These are phyloP conservation scores for Scleroderma bovista DNA, from an alignment of 768 basidiomycete genomes.

Conservation along the genomic window DNA sequence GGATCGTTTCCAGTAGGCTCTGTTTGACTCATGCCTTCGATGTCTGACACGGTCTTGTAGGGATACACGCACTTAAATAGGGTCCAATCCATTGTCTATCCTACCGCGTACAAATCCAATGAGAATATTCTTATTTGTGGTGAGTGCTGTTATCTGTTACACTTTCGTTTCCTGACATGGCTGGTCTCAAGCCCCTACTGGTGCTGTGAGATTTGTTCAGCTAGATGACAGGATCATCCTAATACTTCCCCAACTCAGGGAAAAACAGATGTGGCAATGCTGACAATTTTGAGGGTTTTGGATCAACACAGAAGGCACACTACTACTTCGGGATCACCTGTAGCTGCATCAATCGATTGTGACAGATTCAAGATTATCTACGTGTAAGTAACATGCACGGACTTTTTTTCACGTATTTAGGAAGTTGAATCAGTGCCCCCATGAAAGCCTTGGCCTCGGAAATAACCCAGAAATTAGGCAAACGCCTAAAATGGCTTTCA, in stretches of 20 bases:
- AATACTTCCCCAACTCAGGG: conserved; percentile 48
- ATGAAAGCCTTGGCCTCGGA: conserved; percentile 98
- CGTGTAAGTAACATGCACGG: conserved; percentile 49
- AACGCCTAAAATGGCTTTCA: conserved; percentile 81
- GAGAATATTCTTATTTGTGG: conserved; percentile 84
- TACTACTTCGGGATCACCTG: conserved; percentile 19
- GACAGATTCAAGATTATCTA: conserved; percentile 95
- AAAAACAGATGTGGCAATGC: conserved; percentile 98
- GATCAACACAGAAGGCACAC: conserved; percentile 53
- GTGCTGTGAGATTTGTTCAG: conserved; percentile 64
- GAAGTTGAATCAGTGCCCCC: conserved; percentile 64
- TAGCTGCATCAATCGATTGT: conserved; percentile 51
- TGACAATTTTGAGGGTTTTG: conserved; percentile 85
- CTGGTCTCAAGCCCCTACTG: conserved; percentile 74
- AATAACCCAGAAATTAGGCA: conserved; percentile 89
- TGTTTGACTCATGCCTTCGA: not conserved
- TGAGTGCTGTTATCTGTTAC: conserved; percentile 8
- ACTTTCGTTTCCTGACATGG: not conserved
- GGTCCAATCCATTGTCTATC: conserved; percentile 92
- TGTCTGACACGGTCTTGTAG: conserved; percentile 33
- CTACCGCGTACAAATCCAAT: conserved; percentile 89
- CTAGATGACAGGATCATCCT: conserved; percentile 1
- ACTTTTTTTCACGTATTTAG: not conserved
- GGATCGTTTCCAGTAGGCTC: conserved; percentile 80
- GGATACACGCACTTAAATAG: conserved; percentile 85